phyloP scores from a whole-genome alignment of 1,284 basidiomycete species.

The Puccinia horiana region DNA sequence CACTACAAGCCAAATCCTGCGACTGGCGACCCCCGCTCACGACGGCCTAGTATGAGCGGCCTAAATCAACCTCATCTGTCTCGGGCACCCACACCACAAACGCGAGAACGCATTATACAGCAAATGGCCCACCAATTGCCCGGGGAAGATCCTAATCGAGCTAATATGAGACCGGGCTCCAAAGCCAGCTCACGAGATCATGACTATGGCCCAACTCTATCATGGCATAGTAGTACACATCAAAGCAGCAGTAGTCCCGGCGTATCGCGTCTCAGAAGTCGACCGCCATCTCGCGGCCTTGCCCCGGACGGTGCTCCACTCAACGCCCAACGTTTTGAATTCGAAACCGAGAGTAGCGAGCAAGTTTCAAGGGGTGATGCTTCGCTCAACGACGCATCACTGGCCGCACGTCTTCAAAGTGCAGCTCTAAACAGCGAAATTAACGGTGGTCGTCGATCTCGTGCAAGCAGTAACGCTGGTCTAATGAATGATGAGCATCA shows the following conservation, averaged over 20 bases:
- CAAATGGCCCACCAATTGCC: background rate
- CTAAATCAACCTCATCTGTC: background rate
- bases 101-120: background rate
- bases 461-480: slow-evolving; percentile 23
- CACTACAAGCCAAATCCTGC: slow-evolving; percentile 18
- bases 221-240: slow-evolving; percentile 25
- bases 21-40: background rate
- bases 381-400: background rate
- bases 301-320: slow-evolving; percentile 1
- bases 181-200: slow-evolving; percentile 17
- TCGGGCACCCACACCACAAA: slow-evolving; percentile 6
- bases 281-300: slow-evolving; percentile 21
- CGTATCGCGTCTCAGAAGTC: background rate
- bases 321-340: background rate
- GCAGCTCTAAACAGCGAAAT: slow-evolving; percentile 45
- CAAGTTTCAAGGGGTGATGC: background rate
- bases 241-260: slow-evolving; percentile 3
- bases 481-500: slow-evolving; percentile 10
- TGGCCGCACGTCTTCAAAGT: slow-evolving; percentile 41
- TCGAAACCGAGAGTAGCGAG: background rate
- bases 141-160: background rate
- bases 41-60: background rate
- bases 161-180: background rate
- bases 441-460: slow-evolving; percentile 38
- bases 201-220: slow-evolving; percentile 20